phyloP scores from a whole-genome alignment of 305 asterid genomes.

The Solanum hybrid region DNA sequence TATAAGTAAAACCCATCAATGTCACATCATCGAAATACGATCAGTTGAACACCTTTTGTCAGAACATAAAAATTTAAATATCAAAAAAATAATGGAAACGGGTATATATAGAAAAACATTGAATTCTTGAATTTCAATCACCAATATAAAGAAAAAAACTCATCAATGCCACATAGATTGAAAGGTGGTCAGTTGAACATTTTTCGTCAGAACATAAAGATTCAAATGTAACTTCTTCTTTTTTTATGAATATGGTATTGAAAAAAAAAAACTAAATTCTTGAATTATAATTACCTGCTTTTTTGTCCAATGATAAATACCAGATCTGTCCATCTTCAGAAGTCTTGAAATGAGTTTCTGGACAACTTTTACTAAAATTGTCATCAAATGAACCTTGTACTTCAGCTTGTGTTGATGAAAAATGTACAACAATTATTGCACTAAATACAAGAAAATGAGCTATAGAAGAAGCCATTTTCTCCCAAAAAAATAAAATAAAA shows the following conservation, averaged over 20 bases:
- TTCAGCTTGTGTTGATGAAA: not conserved
- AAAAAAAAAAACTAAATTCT: not conserved
- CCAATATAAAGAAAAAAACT: conserved; percentile 23
- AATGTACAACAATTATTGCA: not conserved
- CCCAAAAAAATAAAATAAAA: not conserved
- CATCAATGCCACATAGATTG: no score
- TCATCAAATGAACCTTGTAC: conserved; percentile 37
- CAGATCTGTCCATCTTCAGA: conserved; percentile 89
- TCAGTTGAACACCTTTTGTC: not conserved
- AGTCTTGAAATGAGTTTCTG: conserved; percentile 70
- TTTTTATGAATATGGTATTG: no score
- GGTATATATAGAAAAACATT: not conserved
- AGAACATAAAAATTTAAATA: no score
- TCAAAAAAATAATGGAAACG: not conserved
- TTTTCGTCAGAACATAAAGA: not conserved
- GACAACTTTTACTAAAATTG: conserved; percentile 72
- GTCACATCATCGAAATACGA: not conserved
- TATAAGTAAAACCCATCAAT: not conserved
- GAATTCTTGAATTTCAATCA: not conserved
- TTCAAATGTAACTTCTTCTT: not conserved
- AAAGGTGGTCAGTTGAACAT: not conserved
- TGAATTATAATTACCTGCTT: conserved; percentile 41
- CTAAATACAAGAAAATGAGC: not conserved
- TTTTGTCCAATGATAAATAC: conserved; percentile 59
- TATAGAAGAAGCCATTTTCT: conserved; percentile 4